Conservation (phyloP, 2,329 filamentous ascomycete genomes). For the Botrytis elliptica region DNA sequence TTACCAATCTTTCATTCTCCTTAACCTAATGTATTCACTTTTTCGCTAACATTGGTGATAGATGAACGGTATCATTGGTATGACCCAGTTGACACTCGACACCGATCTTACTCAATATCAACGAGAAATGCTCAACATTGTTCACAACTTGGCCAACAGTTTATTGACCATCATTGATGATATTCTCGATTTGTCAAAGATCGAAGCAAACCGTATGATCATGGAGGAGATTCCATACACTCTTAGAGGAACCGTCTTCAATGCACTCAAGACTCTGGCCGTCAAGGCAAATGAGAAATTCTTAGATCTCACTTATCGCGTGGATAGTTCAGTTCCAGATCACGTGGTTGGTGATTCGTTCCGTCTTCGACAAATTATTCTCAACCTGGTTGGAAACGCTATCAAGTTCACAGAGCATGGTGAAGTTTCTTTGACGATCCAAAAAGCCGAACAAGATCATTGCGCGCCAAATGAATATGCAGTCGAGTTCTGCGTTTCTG, state of each 20-base stretch:
- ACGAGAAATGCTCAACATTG: slow-evolving; percentile 97
- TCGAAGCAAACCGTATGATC: slow-evolving; percentile 96
- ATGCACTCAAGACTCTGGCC: slow-evolving; percentile 92
- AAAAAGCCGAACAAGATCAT: slow-evolving; percentile 63
- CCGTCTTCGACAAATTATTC: slow-evolving; percentile 91
- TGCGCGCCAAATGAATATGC: slow-evolving; percentile 77
- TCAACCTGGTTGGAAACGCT: slow-evolving; percentile 95
- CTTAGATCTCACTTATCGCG: slow-evolving; percentile 87
- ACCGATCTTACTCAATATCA: slow-evolving; percentile 94
- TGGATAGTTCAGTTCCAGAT: slow-evolving; percentile 90
- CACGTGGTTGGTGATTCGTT: slow-evolving; percentile 96
- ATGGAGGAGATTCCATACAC: slow-evolving; percentile 98
- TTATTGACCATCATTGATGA: slow-evolving; percentile 94
- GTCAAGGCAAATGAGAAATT: slow-evolving; percentile 97
- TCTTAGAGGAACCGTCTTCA: slow-evolving; percentile 91
- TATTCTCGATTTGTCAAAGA: slow-evolving; percentile 71
- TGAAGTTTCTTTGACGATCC: slow-evolving; percentile 92
- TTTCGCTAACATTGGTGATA: slow-evolving; percentile 1
- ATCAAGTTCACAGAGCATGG: slow-evolving; percentile 99
- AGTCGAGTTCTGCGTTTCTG: slow-evolving; percentile 92
- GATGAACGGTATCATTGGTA: slow-evolving; percentile 36
- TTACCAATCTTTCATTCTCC: background rate
- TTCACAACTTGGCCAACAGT: slow-evolving; percentile 95
- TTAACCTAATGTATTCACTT: background rate
- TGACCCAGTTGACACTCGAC: slow-evolving; percentile 95